Conservation (phyloP, 495 filamentous ascomycete genomes). For the Aspergillus ostianus region DNA sequence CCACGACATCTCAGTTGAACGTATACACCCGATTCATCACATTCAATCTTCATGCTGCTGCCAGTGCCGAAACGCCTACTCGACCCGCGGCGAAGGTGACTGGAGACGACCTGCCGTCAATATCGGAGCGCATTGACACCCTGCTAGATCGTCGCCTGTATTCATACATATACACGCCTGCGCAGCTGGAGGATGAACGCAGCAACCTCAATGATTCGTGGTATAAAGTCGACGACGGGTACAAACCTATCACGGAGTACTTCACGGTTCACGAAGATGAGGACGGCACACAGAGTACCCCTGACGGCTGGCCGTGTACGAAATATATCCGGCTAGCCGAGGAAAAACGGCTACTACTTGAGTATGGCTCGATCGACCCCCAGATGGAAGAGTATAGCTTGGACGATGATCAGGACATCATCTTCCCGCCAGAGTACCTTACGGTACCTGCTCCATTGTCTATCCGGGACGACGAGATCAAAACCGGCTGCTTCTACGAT, state of each 20-base stretch:
- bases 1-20: constrained; percentile 44
- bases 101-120: constrained; percentile 33
- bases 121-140: constrained; percentile 30
- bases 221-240: constrained; percentile 45
- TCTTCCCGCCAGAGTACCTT: constrained; percentile 47
- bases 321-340: constrained; percentile 53
- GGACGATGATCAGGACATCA: constrained; percentile 32
- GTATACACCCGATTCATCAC: constrained; percentile 49
- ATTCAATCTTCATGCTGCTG: constrained; percentile 61
- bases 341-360: constrained; percentile 49
- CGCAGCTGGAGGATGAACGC: constrained; percentile 46
- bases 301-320: constrained; percentile 63
- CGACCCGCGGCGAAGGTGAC: constrained; percentile 38
- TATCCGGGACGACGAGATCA: constrained; percentile 34
- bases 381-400: constrained; percentile 52
- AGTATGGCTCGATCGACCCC: constrained; percentile 55
- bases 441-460: constrained; percentile 27
- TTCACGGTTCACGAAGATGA: constrained; percentile 40
- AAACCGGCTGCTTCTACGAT: constrained; percentile 52
- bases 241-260: constrained; percentile 52
- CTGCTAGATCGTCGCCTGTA: constrained; percentile 40
- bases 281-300: constrained; percentile 44
- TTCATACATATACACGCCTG: constrained; percentile 53
- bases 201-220: constrained; percentile 58
- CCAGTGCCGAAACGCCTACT: constrained; percentile 33